Conservation (phyloP, 306 rosid species). For the Trifolium repens region DNA sequence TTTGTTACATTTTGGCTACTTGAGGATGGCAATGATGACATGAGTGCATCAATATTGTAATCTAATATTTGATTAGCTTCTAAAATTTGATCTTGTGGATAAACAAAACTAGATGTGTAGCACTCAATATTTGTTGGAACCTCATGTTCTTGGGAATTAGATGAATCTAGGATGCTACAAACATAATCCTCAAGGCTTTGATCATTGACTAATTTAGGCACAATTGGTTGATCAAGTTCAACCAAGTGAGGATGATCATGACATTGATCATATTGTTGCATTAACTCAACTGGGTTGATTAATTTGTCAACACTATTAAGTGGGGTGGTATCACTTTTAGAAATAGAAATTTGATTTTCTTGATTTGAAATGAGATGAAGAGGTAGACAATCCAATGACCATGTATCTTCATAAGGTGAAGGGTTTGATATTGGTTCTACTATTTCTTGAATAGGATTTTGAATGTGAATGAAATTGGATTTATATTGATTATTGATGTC, state of each 20-base stretch:
- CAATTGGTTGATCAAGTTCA: conserved; percentile 33
- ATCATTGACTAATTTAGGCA: conserved; percentile 51
- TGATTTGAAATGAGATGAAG: conserved; percentile 48
- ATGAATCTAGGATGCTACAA: conserved; percentile 45
- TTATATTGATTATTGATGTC: conserved; percentile 40
- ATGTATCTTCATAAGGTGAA: conserved; percentile 48
- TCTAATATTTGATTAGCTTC: conserved; percentile 56
- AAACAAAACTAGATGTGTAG: conserved; percentile 29
- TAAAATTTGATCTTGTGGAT: conserved; percentile 45
- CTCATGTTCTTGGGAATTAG: conserved; percentile 54
- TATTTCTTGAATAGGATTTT: conserved; percentile 47
- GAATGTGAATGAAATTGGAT: conserved; percentile 47
- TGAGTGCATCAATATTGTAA: conserved; percentile 48
- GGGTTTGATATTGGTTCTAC: conserved; percentile 38
- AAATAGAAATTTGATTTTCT: conserved; percentile 43
- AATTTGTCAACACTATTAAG: conserved; percentile 38
- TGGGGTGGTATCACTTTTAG: conserved; percentile 39
- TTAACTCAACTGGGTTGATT: conserved; percentile 40
- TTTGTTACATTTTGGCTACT: conserved; percentile 39
- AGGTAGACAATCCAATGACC: conserved; percentile 46
- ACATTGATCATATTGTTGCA: conserved; percentile 39
- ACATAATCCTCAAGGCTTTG: conserved; percentile 50
- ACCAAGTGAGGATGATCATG: conserved; percentile 3
- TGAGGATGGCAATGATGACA: conserved; percentile 52
- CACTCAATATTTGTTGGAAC: conserved; percentile 43